Evolutionary conservation across 768 basidiomycete genomes (phyloP).

Genomic region (Hirschioporus abietinus): DNA sequence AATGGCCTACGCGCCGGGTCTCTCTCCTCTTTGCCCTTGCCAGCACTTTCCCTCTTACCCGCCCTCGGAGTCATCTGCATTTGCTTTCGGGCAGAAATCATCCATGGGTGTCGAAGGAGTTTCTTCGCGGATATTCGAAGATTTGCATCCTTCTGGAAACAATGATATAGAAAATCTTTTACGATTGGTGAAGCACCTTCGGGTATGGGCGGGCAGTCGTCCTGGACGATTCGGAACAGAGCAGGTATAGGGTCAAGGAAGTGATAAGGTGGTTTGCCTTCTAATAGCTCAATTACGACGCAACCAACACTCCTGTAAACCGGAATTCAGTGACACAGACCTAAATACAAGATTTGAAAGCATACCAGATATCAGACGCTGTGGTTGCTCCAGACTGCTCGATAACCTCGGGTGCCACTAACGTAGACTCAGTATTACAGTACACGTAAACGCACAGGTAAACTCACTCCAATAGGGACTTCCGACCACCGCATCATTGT

Average conservation of each 20-base stretch:
- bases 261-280: slow-evolving; percentile 93
- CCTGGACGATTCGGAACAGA: slow-evolving; percentile 96
- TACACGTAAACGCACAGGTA: slow-evolving; percentile 1
- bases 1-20: slow-evolving; percentile 41
- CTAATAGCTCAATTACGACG: slow-evolving; percentile 92
- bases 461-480: slow-evolving; percentile 96
- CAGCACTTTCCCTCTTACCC: slow-evolving; percentile 25
- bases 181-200: slow-evolving; percentile 93
- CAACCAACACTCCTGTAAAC: slow-evolving; percentile 76
- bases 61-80: slow-evolving; percentile 33
- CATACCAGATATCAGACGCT: slow-evolving; percentile 91
- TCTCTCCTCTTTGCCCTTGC: slow-evolving; percentile 30
- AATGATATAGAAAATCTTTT: slow-evolving; percentile 94
- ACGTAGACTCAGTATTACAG: slow-evolving; percentile 8
- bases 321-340: slow-evolving; percentile 4
- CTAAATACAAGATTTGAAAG: slow-evolving; percentile 7
- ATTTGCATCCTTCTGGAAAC: slow-evolving; percentile 97
- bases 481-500: slow-evolving; percentile 91
- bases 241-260: slow-evolving; percentile 98
- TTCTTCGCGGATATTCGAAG: slow-evolving; percentile 92
- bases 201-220: slow-evolving; percentile 95
- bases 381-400: slow-evolving; percentile 97
- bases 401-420: slow-evolving; percentile 98
- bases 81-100: slow-evolving; percentile 79
- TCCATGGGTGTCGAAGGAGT: slow-evolving; percentile 92